phyloP scores from a whole-genome alignment of 1,139 yeast genomes.

The Debaryomyces coudertii region DNA sequence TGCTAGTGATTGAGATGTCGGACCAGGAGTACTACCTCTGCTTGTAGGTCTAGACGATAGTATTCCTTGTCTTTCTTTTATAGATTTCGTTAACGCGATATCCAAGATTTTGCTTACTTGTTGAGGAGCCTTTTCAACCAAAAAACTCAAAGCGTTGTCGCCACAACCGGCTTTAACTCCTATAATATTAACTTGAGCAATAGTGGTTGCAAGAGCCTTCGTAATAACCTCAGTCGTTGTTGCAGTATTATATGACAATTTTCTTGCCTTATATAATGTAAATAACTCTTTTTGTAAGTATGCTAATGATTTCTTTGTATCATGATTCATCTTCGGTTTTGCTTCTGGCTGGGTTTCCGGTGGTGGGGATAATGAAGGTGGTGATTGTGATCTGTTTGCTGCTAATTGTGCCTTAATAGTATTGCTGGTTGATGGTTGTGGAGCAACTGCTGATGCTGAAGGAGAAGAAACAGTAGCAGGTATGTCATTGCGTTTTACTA shows the following conservation, averaged over 20 bases:
- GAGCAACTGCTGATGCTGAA: background rate
- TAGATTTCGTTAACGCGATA: conserved; percentile 80
- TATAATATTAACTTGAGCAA: conserved; percentile 85
- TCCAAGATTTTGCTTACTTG: conserved; percentile 83
- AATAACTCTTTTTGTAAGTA: conserved; percentile 75
- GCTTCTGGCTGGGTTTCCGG: conserved; percentile 11
- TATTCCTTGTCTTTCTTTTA: conserved; percentile 54
- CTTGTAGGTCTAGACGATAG: conserved; percentile 27
- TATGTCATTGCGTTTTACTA: conserved; percentile 12
- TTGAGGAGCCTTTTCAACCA: conserved; percentile 86
- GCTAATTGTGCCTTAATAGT: conserved; percentile 56
- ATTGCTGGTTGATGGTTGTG: conserved; percentile 18
- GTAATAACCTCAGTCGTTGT: conserved; percentile 81
- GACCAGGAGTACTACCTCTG: conserved; percentile 33
- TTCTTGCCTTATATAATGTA: conserved; percentile 68
- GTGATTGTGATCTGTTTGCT: conserved; percentile 46
- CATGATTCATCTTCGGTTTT: conserved; percentile 42
- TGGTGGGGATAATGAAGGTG: conserved; percentile 16
- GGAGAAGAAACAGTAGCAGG: conserved; percentile 14
- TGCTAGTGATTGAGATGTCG: conserved; percentile 19
- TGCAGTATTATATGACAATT: conserved; percentile 64
- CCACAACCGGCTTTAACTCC: conserved; percentile 85
- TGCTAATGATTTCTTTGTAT: conserved; percentile 63
- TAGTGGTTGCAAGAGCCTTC: conserved; percentile 91
- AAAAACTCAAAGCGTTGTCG: conserved; percentile 76